Evolutionary conservation across 805 yeast genomes (phyloP), one percentile per base, ranked within the genome.

Genomic region (Hanseniaspora nectarophila): DNA sequence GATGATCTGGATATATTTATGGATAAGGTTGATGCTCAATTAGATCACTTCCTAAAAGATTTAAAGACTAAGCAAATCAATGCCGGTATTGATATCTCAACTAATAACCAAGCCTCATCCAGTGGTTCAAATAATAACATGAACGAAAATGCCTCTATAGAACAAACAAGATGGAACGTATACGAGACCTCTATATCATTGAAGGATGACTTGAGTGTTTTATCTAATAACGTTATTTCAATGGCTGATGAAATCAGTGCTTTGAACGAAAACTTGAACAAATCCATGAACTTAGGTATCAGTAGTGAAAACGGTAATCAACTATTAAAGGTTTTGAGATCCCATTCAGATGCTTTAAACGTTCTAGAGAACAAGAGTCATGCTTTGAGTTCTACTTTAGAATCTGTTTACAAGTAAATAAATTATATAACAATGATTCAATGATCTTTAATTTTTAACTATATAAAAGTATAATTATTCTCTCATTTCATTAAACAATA

Each of bases 321-420:
- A 62, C 77, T 90, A 56, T 82, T 92, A 29, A 82, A 80, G 64
- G 72, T 92, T 56, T 74, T 92, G 62, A 89, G 90, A 63, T 78
- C 86, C 43, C 97, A 92, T 65, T 71, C 92, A 66, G 92, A 89
- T 56, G 86, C 95, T 56, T 74, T 92, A 67, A 87, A 81, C 63
- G 88, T 89, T 73, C 77, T 92, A 53, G 95, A 92, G 62, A 75
- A 74, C 56, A 77, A 81, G 56, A 86, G 95, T 49, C 73, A 73
- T 18, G 70, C 70, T 23, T 72, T 92, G 59, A 85, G 82, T 63
- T 74, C 76, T 34, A 83, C 85, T 65, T 65, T 92, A 55, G 76
- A 73, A 33, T 51, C 59, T 4, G 43, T 62, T 15, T 35, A 58
- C 45, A 58, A 59, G 53, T 56, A 46, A 56, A n/a, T n/a, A 28